Conservation (phyloP, 768 basidiomycete genomes). For the Mycena venus region DNA sequence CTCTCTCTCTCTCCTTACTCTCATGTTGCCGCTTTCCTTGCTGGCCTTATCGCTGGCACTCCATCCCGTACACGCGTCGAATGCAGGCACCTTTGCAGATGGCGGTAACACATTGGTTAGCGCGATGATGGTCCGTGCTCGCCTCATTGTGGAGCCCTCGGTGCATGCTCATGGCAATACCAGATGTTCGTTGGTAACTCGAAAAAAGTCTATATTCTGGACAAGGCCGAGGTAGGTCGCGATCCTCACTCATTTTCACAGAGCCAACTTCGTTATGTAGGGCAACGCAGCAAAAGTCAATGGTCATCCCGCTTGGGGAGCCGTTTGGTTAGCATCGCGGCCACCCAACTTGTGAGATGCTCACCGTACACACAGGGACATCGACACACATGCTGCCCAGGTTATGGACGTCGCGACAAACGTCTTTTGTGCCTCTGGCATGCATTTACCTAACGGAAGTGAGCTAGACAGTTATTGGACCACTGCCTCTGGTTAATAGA, state of each 20-base stretch:
- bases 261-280: neutral
- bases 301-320: slow-evolving; percentile 81
- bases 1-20: neutral
- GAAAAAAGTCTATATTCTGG: slow-evolving; percentile 90
- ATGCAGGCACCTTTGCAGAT: slow-evolving; percentile 59
- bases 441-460: slow-evolving; percentile 71
- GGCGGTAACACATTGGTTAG: slow-evolving; percentile 63
- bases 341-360: neutral
- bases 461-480: neutral
- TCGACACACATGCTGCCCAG: slow-evolving; percentile 61
- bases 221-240: slow-evolving; percentile 79
- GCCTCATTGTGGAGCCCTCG: neutral
- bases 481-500: neutral
- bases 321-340: slow-evolving; percentile 68
- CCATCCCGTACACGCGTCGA: slow-evolving; percentile 48
- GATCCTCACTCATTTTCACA: neutral
- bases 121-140: slow-evolving; percentile 65
- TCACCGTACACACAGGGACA: slow-evolving; percentile 51
- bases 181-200: slow-evolving; percentile 87
- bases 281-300: slow-evolving; percentile 72
- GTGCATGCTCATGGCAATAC: neutral
- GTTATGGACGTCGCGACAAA: slow-evolving; percentile 83
- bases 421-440: slow-evolving; percentile 85
- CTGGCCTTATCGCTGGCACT: slow-evolving; percentile 61
- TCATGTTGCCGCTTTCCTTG: slow-evolving; percentile 52